Percentiles rank a stretch among this genome's conserved stretches.
phyloP scores from a whole-genome alignment of 331 rosid species.

The Arachis monticola region DNA sequence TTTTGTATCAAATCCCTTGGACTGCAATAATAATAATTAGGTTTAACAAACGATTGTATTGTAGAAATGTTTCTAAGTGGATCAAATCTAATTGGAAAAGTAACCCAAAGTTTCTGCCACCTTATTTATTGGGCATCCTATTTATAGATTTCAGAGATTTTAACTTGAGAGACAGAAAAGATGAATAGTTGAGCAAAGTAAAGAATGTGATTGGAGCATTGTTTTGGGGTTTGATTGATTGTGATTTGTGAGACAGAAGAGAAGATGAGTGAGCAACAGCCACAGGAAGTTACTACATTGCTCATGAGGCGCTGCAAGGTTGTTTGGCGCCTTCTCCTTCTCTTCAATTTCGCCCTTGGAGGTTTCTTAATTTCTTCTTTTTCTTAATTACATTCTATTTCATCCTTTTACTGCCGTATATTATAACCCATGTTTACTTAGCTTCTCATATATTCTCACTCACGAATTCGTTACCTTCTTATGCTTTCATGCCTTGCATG shows the following conservation, averaged over 20 bases:
- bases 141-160: no score
- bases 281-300: constrained; percentile 39
- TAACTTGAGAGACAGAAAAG: background rate
- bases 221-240: no score
- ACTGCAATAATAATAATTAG: no score
- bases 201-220: background rate
- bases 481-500: constrained; percentile 2
- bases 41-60: no score
- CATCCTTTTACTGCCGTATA: no score
- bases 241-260: background rate
- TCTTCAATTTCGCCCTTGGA: constrained; percentile 79
- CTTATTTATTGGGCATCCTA: no score
- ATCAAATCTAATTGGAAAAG: no score
- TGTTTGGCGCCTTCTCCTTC: constrained; percentile 74
- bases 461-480: background rate
- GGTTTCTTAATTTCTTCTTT: constrained; percentile 49
- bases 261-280: constrained; percentile 43
- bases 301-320: constrained; percentile 62
- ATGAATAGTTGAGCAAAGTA: background rate
- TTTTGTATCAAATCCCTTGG: no score
- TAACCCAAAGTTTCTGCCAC: no score
- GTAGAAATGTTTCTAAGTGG: no score
- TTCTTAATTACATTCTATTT: background rate
- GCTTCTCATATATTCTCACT: no score
- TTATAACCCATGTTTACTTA: no score